phyloP scores from a whole-genome alignment of 805 yeast species.

The Saturnispora ahearnii region DNA sequence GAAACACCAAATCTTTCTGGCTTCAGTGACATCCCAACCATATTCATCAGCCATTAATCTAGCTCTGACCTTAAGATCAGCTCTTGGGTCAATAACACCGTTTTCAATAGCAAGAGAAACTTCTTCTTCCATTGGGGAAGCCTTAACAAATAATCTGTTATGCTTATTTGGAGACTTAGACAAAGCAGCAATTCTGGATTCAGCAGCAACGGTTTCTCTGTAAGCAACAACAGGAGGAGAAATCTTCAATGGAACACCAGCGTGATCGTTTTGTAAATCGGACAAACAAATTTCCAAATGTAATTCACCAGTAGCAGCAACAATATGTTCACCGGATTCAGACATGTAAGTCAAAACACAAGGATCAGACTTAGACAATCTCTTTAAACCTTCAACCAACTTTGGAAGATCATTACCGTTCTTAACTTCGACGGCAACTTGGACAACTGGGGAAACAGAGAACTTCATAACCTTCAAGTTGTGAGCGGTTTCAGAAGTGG shows the following conservation, averaged over 20 bases:
- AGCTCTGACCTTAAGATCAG: conserved; percentile 98
- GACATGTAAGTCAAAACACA: conserved; percentile 85
- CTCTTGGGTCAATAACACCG: conserved; percentile 90
- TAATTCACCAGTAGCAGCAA: conserved; percentile 99
- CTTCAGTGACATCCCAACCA: conserved; percentile 99
- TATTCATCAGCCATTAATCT: conserved; percentile 97
- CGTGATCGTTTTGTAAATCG: conserved; percentile 97
- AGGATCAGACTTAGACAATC: conserved; percentile 99
- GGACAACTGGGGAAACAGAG: conserved; percentile 99
- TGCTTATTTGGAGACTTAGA: conserved; percentile 99
- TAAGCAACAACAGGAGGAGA: conserved; percentile 97
- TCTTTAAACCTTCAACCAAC: conserved; percentile 99
- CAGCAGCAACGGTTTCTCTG: conserved; percentile 95
- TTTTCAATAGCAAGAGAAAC: conserved; percentile 82
- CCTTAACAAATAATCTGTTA: conserved; percentile 98
- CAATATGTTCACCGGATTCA: conserved; percentile 98
- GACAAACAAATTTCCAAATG: conserved; percentile 96
- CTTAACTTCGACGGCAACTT: conserved; percentile 99
- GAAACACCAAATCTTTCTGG: conserved; percentile 99
- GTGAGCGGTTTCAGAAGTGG: conserved; percentile 95
- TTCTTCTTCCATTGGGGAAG: conserved; percentile 94
- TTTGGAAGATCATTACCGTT: conserved; percentile 99
- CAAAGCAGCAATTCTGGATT: conserved; percentile 91
- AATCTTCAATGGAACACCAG: conserved; percentile 96
- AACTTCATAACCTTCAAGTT: conserved; percentile 99